Percentiles rank a stretch among this genome's conserved stretches.
Conservation (phyloP, 176 grass and related monocot species). For the Microstegium vimineum region DNA sequence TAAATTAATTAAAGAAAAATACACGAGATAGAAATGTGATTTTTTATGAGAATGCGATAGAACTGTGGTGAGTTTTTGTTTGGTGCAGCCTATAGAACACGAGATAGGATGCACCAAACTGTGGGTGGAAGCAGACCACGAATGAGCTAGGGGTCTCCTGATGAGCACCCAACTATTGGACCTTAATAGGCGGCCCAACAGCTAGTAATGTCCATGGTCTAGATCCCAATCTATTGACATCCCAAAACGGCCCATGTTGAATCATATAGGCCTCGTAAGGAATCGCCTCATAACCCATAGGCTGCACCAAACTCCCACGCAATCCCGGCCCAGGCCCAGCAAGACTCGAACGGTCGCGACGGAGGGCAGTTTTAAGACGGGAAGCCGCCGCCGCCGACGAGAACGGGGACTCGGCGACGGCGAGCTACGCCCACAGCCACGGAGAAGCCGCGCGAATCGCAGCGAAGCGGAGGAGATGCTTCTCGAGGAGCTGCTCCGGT, state of each 20-base stretch:
- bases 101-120: too few species aligned
- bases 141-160: too few species aligned
- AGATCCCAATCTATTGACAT: background rate
- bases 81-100: too few species aligned
- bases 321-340: background rate
- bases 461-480: constrained; percentile 24
- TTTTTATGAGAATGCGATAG: too few species aligned
- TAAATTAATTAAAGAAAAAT: too few species aligned
- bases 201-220: background rate
- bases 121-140: too few species aligned
- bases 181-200: background rate
- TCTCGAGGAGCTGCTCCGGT: constrained; percentile 49
- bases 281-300: too few species aligned
- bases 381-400: background rate
- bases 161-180: background rate
- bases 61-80: too few species aligned
- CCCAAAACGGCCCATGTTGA: background rate
- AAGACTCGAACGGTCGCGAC: background rate
- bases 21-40: too few species aligned
- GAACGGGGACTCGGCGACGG: background rate
- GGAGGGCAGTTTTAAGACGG: background rate
- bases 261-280: background rate
- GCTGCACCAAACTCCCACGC: background rate
- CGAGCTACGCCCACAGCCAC: background rate
- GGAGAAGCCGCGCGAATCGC: background rate